A percentile compares a stretch with the other conserved stretches of the same genome.
These are phyloP conservation scores for Aegle marmelos DNA, from an alignment of 345 rosid species.

Conservation along the genomic window DNA sequence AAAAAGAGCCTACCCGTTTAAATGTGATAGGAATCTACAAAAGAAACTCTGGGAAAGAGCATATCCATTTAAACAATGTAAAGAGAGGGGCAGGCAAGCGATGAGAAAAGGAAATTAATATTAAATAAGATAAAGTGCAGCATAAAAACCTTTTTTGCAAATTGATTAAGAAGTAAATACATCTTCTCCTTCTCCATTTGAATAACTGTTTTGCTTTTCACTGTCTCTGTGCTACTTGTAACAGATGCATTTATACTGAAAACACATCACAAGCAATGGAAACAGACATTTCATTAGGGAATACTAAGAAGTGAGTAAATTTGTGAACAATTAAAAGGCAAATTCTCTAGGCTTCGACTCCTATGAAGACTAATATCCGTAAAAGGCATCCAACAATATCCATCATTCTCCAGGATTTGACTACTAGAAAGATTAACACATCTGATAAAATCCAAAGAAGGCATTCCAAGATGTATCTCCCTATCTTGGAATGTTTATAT, in stretches of 20 bases:
- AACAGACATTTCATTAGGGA: background rate
- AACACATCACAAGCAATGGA: conserved; percentile 13
- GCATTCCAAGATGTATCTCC: background rate
- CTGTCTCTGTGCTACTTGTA: conserved; percentile 81
- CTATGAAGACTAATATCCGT: no score
- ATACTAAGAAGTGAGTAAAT: background rate
- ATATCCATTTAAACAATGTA: background rate
- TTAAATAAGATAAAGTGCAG: conserved; percentile 1
- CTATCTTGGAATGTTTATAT: background rate
- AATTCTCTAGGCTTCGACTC: background rate
- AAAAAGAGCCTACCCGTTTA: background rate
- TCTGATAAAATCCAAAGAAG: background rate
- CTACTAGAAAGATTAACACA: background rate
- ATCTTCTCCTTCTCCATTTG: conserved; percentile 87
- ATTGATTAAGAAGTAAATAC: conserved; percentile 76
- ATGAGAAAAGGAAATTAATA: background rate
- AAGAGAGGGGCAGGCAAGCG: background rate
- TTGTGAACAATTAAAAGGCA: background rate
- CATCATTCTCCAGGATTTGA: no score
- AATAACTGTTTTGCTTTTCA: conserved; percentile 87
- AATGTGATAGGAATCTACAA: conserved; percentile 59
- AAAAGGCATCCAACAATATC: no score
- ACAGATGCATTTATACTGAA: conserved; percentile 88
- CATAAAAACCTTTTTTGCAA: conserved; percentile 51
- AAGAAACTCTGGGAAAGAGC: background rate